Percentiles rank a stretch among this genome's conserved stretches.
phyloP scores from a whole-genome alignment of 2,329 filamentous ascomycete species.

The Epicoccum nigrum region DNA sequence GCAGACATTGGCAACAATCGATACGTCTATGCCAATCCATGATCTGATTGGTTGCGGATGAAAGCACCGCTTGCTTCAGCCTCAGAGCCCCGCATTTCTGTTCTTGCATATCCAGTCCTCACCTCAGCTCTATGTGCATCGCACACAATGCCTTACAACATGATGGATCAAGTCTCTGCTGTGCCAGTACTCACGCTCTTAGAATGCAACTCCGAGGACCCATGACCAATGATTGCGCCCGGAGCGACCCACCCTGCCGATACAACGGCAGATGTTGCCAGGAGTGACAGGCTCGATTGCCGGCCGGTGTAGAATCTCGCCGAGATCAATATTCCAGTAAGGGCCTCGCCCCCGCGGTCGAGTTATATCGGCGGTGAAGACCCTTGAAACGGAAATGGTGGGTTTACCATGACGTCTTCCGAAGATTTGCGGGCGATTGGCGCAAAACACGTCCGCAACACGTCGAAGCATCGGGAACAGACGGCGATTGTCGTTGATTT shows the following conservation, averaged over 20 bases:
- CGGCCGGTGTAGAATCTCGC: constrained; percentile 5
- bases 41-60: neutral
- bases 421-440: neutral
- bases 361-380: constrained; percentile 2
- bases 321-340: constrained; percentile 5
- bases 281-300: constrained; percentile 13
- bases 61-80: neutral
- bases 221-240: too few species aligned
- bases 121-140: too few species aligned
- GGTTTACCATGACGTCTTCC: constrained; percentile 12
- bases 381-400: constrained; percentile 10
- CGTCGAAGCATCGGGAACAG: constrained; percentile 15
- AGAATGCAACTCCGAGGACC: too few species aligned
- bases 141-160: too few species aligned
- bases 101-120: neutral
- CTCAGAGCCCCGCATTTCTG: neutral
- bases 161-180: too few species aligned
- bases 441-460: constrained; percentile 5
- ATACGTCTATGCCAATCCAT: neutral
- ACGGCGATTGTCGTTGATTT: constrained; percentile 14
- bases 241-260: neutral
- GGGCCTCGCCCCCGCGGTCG: constrained; percentile 3
- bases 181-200: too few species aligned
- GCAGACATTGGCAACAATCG: too few species aligned
- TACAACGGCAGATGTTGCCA: constrained; percentile 7